Evolutionary conservation across 2,329 filamentous ascomycete species (phyloP), one percentile per base, ranked within the genome.

Genomic region (Monosporascus sp.): DNA sequence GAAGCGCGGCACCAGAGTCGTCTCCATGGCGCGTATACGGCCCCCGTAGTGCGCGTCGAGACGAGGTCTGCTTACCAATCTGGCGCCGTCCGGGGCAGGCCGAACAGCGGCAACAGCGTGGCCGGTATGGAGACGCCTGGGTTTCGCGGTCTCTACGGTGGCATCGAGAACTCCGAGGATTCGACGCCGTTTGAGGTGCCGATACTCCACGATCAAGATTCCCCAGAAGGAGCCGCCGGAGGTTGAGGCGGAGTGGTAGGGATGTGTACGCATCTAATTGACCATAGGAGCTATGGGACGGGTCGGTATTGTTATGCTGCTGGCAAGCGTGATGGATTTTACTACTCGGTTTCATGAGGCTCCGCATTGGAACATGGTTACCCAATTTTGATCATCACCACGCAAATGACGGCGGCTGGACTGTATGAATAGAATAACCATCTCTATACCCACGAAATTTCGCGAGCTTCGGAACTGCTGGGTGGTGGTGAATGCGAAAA

Each of bases 131-230:
- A 65, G 28, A 70, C 67, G n/a, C 68, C 70, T n/a, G 75, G 75
- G 0, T 76, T 76, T 55, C 65, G 64, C 56, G 75, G 77, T 14
- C 65, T 79, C 24, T 77, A 79, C 56, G 75, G 74, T 22, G 78
- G 76, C 14, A 65, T 65, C 48, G 78, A 80, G 62, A 81, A 80
- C 62, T 67, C 68, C 2, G 73, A 76, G 43, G 76, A 78, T 51
- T 63, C 68, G 44, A 60, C 64, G 7, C 60, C 74, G 50, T 69
- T 71, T 50, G 64, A 70, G 37, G 60, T 60, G 20, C 60, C 59
- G 15, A 46, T 50, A 41, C 44, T 48, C 22, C 44, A 52, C 17
- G 49, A 50, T 15, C 50, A 58, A 48, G 51, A 24, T 18, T 51
- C 45, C 17, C 24, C 24, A 37, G 52, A 52, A 14, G 49, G 49